A percentile compares a stretch with the other conserved stretches of the same genome.
phyloP scores from a whole-genome alignment of 345 rosid genomes.

The Eucalyptus curtisii region DNA sequence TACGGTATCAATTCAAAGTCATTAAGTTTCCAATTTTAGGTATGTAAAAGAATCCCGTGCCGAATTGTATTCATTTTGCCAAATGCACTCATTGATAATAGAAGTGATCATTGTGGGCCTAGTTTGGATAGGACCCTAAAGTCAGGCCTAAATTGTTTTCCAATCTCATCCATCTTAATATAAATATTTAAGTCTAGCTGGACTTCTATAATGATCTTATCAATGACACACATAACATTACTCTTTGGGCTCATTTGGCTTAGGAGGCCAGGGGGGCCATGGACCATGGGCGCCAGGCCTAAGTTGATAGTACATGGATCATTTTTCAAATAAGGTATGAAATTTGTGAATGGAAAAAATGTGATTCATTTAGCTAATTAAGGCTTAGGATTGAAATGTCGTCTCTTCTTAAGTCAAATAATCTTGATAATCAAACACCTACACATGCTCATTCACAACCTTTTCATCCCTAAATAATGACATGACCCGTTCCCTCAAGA shows the following conservation, averaged over 20 bases:
- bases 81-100: neutral
- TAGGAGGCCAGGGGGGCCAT: neutral
- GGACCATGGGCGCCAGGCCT: neutral
- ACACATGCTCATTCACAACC: neutral
- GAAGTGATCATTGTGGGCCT: neutral
- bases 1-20: neutral
- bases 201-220: neutral
- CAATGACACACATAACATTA: neutral
- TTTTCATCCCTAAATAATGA: neutral
- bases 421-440: neutral
- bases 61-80: neutral
- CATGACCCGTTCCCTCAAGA: neutral
- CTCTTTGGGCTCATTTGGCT: neutral
- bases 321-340: rapidly evolving
- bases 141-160: neutral
- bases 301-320: neutral
- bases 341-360: rapidly evolving
- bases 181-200: neutral
- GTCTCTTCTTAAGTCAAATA: neutral
- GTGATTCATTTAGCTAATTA: neutral
- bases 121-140: neutral
- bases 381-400: neutral
- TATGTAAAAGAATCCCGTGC: neutral
- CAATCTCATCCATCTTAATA: neutral
- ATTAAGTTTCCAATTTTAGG: neutral